Evolutionary conservation across 352 stramenopile species (phyloP).

Genomic region (Globisporangium nodosum): DNA sequence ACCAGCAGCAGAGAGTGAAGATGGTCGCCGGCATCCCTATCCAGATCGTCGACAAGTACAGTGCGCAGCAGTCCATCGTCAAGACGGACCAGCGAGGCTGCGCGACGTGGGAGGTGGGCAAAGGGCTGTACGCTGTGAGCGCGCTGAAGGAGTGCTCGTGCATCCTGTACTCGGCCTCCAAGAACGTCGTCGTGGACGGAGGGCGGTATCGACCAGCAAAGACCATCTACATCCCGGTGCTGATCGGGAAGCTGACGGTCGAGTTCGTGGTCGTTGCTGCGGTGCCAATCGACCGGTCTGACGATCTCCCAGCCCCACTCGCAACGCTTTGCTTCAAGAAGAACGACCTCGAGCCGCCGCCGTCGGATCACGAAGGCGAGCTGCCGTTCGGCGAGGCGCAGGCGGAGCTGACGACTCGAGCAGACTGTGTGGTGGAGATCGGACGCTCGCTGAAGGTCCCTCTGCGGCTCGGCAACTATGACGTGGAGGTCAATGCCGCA

Average conservation of each 20-base stretch:
- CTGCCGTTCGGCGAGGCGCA: background rate
- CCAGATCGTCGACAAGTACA: constrained; percentile 53
- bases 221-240: constrained; percentile 49
- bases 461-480: constrained; percentile 38
- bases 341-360: background rate
- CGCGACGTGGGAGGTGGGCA: constrained; percentile 47
- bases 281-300: background rate
- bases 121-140: constrained; percentile 55
- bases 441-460: constrained; percentile 28
- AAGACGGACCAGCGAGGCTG: constrained; percentile 34
- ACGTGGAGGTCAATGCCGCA: constrained; percentile 17
- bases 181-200: constrained; percentile 62
- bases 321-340: constrained; percentile 5
- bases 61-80: constrained; percentile 33
- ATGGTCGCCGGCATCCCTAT: constrained; percentile 40
- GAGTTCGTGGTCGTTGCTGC: constrained; percentile 16
- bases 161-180: constrained; percentile 61
- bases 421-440: constrained; percentile 7
- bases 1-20: constrained; percentile 36
- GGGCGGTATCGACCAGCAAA: constrained; percentile 39
- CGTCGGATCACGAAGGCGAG: background rate
- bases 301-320: background rate
- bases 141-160: constrained; percentile 46
- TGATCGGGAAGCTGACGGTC: constrained; percentile 47
- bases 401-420: background rate